Evolutionary conservation across 2,329 filamentous ascomycete species (phyloP), one percentile per base, ranked within the genome.

Genomic region (Ciborinia camelliae): DNA sequence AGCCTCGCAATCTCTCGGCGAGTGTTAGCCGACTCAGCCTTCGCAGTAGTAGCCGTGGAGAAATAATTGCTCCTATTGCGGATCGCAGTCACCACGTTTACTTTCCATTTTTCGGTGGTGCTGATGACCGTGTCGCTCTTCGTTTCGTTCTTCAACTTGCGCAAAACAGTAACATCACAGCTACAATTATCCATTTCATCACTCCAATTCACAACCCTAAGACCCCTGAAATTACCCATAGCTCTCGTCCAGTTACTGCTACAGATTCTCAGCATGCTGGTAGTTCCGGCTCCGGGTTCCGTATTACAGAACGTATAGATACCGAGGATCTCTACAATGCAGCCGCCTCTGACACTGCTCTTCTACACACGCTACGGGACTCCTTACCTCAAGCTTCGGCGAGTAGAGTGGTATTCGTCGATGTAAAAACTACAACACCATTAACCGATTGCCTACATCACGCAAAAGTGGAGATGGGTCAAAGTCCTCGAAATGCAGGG

Each of bases 71-170:
- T 0, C 86, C 89, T 0, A 81, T 87, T 6, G 80, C 81, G 7
- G 85, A 91, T 71, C 88, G 87, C 67, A 87, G 86, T 43, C 92
- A 96, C 74, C 92, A 94, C 74, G 83, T 98, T 69, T 93, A 96
- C 75, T 81, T 96, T 62, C 90, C 93, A 0, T 98, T 92, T 77
- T 88, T 97, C 66, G 93, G 94, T 23, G 91, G 91, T 10, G 79
- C 81, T 1, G 95, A 99, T 73, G 94, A 97, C 73, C 84, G 86
- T 9, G 85, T 89, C 5, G 93, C 92, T 0, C 81, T 98, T 0
- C 82, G 88, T 1, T 85, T 98, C 30, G 89, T 94, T 3, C 81
- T 98, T 3, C 94, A 97, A 73, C 82, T 99, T 0, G 91, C 89
- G 0, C 87, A 89, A 74, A 95, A 92, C 72, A 83, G 86, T 4